These are phyloP conservation scores for Claviceps fusiformis DNA, from an alignment of 2,329 filamentous ascomycete genomes.

Conservation along the genomic window DNA sequence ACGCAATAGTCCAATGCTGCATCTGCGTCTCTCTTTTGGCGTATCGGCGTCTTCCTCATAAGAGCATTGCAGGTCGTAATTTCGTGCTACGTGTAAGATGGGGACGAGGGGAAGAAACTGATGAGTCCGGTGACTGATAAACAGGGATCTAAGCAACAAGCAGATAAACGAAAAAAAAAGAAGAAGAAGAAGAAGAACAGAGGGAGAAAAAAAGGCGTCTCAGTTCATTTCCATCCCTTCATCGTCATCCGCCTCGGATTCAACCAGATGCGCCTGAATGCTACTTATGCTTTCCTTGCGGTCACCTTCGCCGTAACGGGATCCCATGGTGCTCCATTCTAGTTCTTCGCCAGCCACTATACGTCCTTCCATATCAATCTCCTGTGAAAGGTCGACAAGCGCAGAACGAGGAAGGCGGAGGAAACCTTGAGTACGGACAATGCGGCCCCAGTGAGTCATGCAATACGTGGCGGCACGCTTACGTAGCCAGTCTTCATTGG, in stretches of 20 bases:
- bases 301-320: slow-evolving; percentile 30
- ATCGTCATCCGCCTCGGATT: slow-evolving; percentile 46
- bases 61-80: not conserved
- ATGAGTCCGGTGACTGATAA: not conserved
- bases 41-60: not conserved
- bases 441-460: slow-evolving; percentile 84
- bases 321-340: slow-evolving; percentile 36
- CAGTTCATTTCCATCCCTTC: slow-evolving; percentile 48
- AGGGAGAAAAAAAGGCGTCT: slow-evolving; percentile 1
- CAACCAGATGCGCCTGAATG: slow-evolving; percentile 41
- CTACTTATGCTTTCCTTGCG: slow-evolving; percentile 49
- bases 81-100: not conserved
- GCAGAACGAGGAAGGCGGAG: slow-evolving; percentile 63
- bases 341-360: slow-evolving; percentile 81
- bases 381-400: slow-evolving; percentile 82
- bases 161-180: not conserved
- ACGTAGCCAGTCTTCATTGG: slow-evolving; percentile 87
- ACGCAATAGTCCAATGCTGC: not conserved
- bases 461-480: slow-evolving; percentile 79
- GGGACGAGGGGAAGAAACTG: not conserved
- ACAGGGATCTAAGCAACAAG: not conserved
- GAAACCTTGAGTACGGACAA: slow-evolving; percentile 84
- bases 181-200: not conserved
- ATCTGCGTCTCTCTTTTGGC: no score
- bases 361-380: slow-evolving; percentile 84